phyloP scores from a whole-genome alignment of 2,329 filamentous ascomycete genomes.

The Penicillium carneum region DNA sequence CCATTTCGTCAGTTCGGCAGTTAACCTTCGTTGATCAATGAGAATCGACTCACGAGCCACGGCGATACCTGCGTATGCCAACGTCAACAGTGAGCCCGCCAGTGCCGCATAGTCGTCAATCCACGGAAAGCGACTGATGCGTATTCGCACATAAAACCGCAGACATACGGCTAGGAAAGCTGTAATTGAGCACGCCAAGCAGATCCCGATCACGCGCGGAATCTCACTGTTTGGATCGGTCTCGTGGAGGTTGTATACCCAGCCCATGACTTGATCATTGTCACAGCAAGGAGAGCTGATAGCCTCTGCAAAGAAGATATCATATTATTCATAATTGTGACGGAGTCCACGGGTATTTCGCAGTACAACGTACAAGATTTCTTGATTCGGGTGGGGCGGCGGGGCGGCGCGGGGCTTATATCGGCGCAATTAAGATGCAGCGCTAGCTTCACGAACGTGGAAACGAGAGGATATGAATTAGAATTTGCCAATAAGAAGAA shows the following conservation, averaged over 20 bases:
- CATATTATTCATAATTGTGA: not conserved
- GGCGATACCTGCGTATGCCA: slow-evolving; percentile 29
- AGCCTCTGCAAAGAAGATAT: not conserved
- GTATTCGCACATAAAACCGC: slow-evolving; percentile 37
- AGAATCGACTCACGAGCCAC: slow-evolving; percentile 33
- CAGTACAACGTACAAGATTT: no score
- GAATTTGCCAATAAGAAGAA: not conserved
- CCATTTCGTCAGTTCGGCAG: not conserved
- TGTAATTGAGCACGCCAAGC: slow-evolving; percentile 32
- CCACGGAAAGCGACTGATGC: slow-evolving; percentile 32
- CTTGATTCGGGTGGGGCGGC: not conserved
- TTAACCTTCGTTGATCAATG: not conserved
- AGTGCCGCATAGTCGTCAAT: slow-evolving; percentile 40
- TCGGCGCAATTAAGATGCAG: not conserved
- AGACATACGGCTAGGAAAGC: slow-evolving; percentile 36
- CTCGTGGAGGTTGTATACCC: slow-evolving; percentile 41
- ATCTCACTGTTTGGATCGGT: slow-evolving; percentile 35
- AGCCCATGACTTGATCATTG: slow-evolving; percentile 32
- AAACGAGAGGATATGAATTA: not conserved
- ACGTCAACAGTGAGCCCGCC: slow-evolving; percentile 31
- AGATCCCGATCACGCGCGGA: slow-evolving; percentile 33
- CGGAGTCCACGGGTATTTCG: not conserved
- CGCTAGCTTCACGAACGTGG: not conserved
- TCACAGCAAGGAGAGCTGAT: not conserved
- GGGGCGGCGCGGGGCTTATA: not conserved